These are phyloP conservation scores for Hortiboletus campestris DNA, from an alignment of 768 basidiomycete genomes.

Conservation along the genomic window DNA sequence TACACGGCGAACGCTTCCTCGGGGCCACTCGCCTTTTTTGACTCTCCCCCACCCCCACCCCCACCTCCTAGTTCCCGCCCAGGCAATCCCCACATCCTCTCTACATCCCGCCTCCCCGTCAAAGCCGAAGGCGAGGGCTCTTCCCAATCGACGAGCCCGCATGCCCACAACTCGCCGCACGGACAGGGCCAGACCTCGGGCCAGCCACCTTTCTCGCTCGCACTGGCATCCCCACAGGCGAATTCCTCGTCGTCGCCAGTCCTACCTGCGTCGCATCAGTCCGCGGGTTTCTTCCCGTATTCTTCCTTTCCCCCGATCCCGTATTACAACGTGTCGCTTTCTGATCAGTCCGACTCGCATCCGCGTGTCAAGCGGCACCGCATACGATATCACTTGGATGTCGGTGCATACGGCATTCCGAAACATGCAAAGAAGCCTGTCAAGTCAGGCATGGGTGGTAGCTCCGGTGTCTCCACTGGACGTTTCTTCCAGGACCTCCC, in stretches of 20 bases:
- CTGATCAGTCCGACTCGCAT: slow-evolving; percentile 28
- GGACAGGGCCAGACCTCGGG: slow-evolving; percentile 33
- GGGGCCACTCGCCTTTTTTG: slow-evolving; percentile 40
- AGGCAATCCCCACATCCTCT: slow-evolving; percentile 37
- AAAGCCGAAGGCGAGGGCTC: slow-evolving; percentile 48
- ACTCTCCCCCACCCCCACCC: slow-evolving; percentile 36
- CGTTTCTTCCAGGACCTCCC: slow-evolving; percentile 32
- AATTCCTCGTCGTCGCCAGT: slow-evolving; percentile 30
- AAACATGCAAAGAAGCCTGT: slow-evolving; percentile 42
- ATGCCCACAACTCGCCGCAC: slow-evolving; percentile 36
- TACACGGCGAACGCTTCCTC: slow-evolving; percentile 36
- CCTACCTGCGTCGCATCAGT: slow-evolving; percentile 30
- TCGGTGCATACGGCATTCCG: slow-evolving; percentile 84
- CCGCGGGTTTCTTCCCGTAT: slow-evolving; percentile 36
- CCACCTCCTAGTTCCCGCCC: slow-evolving; percentile 42
- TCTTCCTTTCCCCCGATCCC: slow-evolving; percentile 34
- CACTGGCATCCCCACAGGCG: slow-evolving; percentile 43
- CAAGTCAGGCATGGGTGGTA: slow-evolving; percentile 31
- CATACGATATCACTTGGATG: slow-evolving; percentile 56
- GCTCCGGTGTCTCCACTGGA: slow-evolving; percentile 13
- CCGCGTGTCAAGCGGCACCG: slow-evolving; percentile 32
- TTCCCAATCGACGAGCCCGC: slow-evolving; percentile 28
- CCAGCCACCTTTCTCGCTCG: slow-evolving; percentile 40
- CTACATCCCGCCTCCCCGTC: slow-evolving; percentile 43
- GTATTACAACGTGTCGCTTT: slow-evolving; percentile 25